Conservation (phyloP, 306 rosid species). For the Gleditsia sinensis region DNA sequence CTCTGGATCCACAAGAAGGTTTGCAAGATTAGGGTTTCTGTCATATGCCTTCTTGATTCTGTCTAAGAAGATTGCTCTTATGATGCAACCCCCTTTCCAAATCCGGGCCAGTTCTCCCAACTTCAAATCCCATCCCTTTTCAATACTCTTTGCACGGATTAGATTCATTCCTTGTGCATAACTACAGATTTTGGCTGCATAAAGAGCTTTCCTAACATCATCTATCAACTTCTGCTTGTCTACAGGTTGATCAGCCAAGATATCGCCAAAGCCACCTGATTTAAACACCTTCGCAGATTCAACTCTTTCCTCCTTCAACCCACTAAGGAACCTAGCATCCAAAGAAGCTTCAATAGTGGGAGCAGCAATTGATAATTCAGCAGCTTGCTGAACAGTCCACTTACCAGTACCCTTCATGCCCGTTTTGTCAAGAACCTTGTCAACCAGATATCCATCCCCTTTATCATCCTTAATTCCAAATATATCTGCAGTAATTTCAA, state of each 20-base stretch:
- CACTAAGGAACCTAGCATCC: slow-evolving; percentile 95
- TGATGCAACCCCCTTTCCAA: slow-evolving; percentile 97
- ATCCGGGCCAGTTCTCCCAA: slow-evolving; percentile 89
- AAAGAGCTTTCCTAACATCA: slow-evolving; percentile 90
- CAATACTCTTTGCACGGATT: slow-evolving; percentile 87
- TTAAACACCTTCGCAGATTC: slow-evolving; percentile 78
- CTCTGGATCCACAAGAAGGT: slow-evolving; percentile 94
- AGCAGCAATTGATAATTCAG: slow-evolving; percentile 90
- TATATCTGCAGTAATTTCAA: slow-evolving; percentile 91
- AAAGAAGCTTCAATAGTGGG: slow-evolving; percentile 90
- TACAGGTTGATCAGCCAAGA: slow-evolving; percentile 54
- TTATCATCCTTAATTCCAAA: slow-evolving; percentile 89
- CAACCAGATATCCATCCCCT: slow-evolving; percentile 84
- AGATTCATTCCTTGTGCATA: slow-evolving; percentile 97
- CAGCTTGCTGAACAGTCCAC: slow-evolving; percentile 98
- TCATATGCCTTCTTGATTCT: slow-evolving; percentile 89
- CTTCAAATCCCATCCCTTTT: slow-evolving; percentile 80
- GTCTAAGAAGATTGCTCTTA: slow-evolving; percentile 80
- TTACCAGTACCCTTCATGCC: slow-evolving; percentile 98
- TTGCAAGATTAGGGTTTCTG: slow-evolving; percentile 74
- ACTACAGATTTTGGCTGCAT: slow-evolving; percentile 91
- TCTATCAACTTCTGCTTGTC: slow-evolving; percentile 78
- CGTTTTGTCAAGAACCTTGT: slow-evolving; percentile 93
- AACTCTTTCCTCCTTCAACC: slow-evolving; percentile 88
- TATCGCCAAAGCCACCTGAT: slow-evolving; percentile 68